Conservation (phyloP, 225 moss, liverwort and hornwort species). For the Lunularia cruciata region DNA sequence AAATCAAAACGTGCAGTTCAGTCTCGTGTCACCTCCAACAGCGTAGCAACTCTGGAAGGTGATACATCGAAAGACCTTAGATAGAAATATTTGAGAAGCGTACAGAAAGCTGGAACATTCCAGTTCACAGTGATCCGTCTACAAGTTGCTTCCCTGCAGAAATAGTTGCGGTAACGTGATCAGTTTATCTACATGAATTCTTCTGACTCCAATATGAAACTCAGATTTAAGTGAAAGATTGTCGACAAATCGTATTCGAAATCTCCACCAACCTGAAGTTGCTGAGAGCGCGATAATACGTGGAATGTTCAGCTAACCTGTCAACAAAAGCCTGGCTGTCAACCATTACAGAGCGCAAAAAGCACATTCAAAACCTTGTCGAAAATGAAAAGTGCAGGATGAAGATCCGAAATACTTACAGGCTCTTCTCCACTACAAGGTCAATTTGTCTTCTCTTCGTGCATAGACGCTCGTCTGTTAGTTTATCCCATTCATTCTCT, state of each 20-base stretch:
- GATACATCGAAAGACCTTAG: constrained; percentile 30
- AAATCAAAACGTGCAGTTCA: too few species aligned
- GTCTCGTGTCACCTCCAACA: constrained; percentile 48
- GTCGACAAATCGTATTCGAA: background rate
- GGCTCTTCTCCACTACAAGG: constrained; percentile 20
- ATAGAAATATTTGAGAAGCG: constrained; percentile 53
- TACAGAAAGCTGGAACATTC: constrained; percentile 29
- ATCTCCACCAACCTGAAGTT: constrained; percentile 34
- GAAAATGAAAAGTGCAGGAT: background rate
- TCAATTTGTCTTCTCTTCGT: background rate
- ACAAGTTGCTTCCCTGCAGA: constrained; percentile 44
- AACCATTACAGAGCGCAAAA: background rate
- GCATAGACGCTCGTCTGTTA: constrained; percentile 2
- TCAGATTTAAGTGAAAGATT: background rate
- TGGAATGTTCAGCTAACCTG: constrained; percentile 31
- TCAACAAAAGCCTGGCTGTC: background rate
- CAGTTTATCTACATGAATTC: background rate
- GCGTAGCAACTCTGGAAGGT: constrained; percentile 39
- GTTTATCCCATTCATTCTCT: constrained; percentile 25
- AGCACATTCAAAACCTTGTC: background rate
- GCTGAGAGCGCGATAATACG: constrained; percentile 38
- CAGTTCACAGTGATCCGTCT: constrained; percentile 34
- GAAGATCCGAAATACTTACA: constrained; percentile 16
- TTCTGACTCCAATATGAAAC: background rate
- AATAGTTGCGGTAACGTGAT: background rate